These are phyloP conservation scores for Colletotrichum higginsianum DNA, from an alignment of 2,329 filamentous ascomycete genomes.

Conservation along the genomic window DNA sequence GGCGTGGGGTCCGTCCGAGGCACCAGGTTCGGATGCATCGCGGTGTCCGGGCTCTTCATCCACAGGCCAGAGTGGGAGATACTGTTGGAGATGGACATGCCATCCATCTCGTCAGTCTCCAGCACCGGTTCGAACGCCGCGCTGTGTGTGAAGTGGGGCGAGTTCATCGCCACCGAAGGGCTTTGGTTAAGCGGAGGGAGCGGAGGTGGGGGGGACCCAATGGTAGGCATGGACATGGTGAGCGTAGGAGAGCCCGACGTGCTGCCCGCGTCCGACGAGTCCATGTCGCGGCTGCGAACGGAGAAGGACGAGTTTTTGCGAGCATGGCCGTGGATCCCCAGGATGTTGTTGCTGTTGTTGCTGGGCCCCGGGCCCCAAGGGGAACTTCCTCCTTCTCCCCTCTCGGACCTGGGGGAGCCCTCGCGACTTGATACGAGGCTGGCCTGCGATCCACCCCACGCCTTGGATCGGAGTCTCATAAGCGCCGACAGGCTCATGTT, in stretches of 20 bases:
- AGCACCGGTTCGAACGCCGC: conserved; percentile 56
- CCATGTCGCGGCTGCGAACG: conserved; percentile 63
- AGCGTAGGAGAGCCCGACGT: conserved; percentile 66
- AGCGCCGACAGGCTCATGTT: conserved; percentile 83
- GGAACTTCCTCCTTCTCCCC: conserved; percentile 63
- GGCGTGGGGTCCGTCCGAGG: conserved; percentile 39
- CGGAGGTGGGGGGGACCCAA: conserved; percentile 48
- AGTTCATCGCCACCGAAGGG: conserved; percentile 41
- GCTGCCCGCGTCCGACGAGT: conserved; percentile 63
- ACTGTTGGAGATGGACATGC: conserved; percentile 43
- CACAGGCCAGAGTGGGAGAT: conserved; percentile 47
- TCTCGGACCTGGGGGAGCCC: conserved; percentile 65
- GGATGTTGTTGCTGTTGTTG: conserved; percentile 20
- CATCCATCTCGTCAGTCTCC: conserved; percentile 55
- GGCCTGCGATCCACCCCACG: conserved; percentile 86
- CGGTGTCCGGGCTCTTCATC: conserved; percentile 44
- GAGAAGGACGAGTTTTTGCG: conserved; percentile 68
- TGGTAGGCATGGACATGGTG: conserved; percentile 56
- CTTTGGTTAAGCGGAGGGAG: conserved; percentile 37
- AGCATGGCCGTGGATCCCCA: conserved; percentile 51
- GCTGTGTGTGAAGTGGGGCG: conserved; percentile 46
- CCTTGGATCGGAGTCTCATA: conserved; percentile 79
- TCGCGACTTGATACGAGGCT: conserved; percentile 73
- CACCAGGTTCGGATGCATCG: conserved; percentile 40
- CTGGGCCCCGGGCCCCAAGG: conserved; percentile 53